Evolutionary conservation across 2,329 filamentous ascomycete species (phyloP).

Genomic region (Capronia coronata): DNA sequence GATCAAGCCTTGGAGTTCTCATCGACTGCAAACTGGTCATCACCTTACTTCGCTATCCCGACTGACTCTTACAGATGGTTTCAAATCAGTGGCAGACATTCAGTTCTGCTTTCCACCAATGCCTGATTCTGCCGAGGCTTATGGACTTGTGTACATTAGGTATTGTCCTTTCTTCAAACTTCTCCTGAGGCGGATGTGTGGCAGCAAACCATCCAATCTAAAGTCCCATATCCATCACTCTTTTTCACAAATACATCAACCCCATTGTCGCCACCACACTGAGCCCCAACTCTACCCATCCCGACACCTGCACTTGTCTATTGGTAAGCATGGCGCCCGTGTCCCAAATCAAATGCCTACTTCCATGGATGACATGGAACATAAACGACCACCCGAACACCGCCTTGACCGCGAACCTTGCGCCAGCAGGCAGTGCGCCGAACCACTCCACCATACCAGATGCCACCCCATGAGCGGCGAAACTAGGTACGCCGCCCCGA

Average conservation of each 20-base stretch:
- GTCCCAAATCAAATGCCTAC: conserved; percentile 67
- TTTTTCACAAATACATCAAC: conserved; percentile 13
- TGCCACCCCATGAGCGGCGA: conserved; percentile 68
- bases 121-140: too few species aligned
- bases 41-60: too few species aligned
- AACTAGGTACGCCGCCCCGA: conserved; percentile 70
- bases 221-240: not conserved
- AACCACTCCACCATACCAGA: conserved; percentile 58
- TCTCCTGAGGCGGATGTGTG: too few species aligned
- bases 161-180: too few species aligned
- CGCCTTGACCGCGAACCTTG: conserved; percentile 55
- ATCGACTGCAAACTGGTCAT: too few species aligned
- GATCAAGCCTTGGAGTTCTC: too few species aligned
- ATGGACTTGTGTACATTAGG: too few species aligned
- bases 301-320: conserved; percentile 56
- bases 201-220: not conserved
- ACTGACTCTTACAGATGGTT: too few species aligned
- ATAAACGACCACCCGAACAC: conserved; percentile 59
- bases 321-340: conserved; percentile 56
- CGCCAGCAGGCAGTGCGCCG: conserved; percentile 52
- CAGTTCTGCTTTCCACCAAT: too few species aligned
- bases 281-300: conserved; percentile 46
- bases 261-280: conserved; percentile 13
- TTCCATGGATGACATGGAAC: conserved; percentile 60
- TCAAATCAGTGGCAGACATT: too few species aligned